Conservation (phyloP, 2,329 filamentous ascomycete species). For the Trichoderma atrobrunneum region DNA sequence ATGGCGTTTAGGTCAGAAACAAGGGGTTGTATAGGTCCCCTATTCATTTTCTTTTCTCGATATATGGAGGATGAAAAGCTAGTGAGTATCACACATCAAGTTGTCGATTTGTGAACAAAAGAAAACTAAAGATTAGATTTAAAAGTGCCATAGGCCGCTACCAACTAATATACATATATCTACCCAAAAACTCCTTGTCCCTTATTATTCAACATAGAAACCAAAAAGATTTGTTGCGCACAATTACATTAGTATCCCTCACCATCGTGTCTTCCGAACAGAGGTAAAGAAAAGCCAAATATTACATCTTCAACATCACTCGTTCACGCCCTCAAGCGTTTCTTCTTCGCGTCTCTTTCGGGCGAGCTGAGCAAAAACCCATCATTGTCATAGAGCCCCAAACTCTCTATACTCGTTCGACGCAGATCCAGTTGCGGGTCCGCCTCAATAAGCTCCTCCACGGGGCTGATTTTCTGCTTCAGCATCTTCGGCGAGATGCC, state of each 20-base stretch:
- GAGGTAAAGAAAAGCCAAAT: background rate
- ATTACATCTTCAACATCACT: background rate
- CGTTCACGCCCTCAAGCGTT: conserved; percentile 17
- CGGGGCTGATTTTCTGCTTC: conserved; percentile 27
- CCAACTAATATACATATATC: conserved; percentile 4
- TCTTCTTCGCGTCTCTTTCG: conserved; percentile 29
- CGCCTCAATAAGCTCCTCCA: conserved; percentile 29
- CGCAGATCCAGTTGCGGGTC: conserved; percentile 24
- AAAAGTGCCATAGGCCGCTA: background rate
- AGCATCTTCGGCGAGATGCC: background rate
- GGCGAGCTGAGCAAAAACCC: conserved; percentile 46
- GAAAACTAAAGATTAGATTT: conserved; percentile 9
- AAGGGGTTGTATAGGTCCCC: conserved; percentile 21
- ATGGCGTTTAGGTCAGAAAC: conserved; percentile 25
- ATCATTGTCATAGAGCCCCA: conserved; percentile 45
- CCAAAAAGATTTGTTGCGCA: background rate
- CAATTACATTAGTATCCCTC: background rate
- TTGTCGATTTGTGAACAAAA: background rate
- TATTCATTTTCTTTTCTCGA: background rate
- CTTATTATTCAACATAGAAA: background rate
- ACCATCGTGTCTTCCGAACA: background rate
- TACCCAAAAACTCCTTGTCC: background rate
- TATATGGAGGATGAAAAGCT: background rate
- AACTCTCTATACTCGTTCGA: conserved; percentile 37
- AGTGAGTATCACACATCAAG: background rate